Percentiles rank a stretch among this genome's conserved stretches.
phyloP scores from a whole-genome alignment of 371 early-diverging fungal genomes.

The Lichtheimia hyalospora region DNA sequence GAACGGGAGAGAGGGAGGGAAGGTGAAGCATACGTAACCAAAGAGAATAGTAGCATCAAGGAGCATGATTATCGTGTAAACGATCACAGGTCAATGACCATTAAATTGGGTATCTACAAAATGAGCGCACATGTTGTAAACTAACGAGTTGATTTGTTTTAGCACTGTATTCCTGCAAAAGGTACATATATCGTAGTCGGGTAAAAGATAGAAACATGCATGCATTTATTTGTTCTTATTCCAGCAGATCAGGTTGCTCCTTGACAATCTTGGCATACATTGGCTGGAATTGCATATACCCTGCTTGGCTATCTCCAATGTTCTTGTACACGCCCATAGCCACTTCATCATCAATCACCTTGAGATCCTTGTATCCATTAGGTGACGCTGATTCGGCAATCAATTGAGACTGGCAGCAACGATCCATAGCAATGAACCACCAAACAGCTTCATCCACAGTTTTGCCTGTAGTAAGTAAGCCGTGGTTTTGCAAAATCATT shows the following conservation, averaged over 20 bases:
- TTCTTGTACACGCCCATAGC: slow-evolving; percentile 32
- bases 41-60: no score
- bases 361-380: slow-evolving; percentile 38
- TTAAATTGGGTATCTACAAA: neutral
- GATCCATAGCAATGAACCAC: slow-evolving; percentile 58
- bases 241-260: slow-evolving; percentile 52
- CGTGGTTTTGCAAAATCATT: slow-evolving; percentile 61
- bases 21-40: no score
- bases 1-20: no score
- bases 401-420: slow-evolving; percentile 58
- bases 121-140: slow-evolving; percentile 13
- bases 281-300: slow-evolving; percentile 58
- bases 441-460: slow-evolving; percentile 61
- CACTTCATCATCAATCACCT: slow-evolving; percentile 39
- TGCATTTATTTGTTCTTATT: slow-evolving; percentile 8
- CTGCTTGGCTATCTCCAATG: slow-evolving; percentile 43
- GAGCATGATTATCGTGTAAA: no score
- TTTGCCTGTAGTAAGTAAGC: slow-evolving; percentile 54
- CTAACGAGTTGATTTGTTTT: neutral
- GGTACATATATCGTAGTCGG: neutral
- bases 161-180: neutral
- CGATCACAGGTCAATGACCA: no score
- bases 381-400: slow-evolving; percentile 51
- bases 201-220: neutral
- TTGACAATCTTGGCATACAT: slow-evolving; percentile 53